A percentile compares a stretch with the other conserved stretches of the same genome.
Evolutionary conservation across 164 flowering plant genomes (phyloP).

Genomic region (Berberis thunbergii): DNA sequence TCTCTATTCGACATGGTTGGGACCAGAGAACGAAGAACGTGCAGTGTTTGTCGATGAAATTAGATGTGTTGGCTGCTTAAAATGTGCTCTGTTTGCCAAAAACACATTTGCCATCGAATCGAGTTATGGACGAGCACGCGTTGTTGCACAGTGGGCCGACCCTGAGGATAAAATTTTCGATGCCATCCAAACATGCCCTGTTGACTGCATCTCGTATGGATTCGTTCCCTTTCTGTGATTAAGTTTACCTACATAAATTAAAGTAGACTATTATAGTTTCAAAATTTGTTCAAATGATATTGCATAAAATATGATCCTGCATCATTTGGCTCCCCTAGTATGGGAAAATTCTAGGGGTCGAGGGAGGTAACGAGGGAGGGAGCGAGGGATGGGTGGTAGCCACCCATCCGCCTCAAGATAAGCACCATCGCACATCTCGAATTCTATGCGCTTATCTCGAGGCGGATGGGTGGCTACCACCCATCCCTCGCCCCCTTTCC

Average conservation of each 20-base stretch:
- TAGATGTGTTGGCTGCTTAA: slow-evolving; percentile 88
- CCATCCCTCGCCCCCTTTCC: too few relatives aligned
- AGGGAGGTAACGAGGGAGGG: too few relatives aligned
- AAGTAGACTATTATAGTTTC: too few relatives aligned
- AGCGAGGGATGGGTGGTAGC: too few relatives aligned
- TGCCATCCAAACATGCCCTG: slow-evolving; percentile 79
- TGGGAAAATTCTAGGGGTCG: too few relatives aligned
- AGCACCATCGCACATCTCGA: too few relatives aligned
- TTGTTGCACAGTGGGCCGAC: slow-evolving; percentile 93
- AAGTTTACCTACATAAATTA: neutral
- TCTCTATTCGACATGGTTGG: slow-evolving; percentile 71
- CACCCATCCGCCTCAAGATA: too few relatives aligned
- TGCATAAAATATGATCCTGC: too few relatives aligned
- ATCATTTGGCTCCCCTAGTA: too few relatives aligned
- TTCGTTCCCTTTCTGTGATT: neutral
- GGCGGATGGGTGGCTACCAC: too few relatives aligned
- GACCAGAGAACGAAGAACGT: slow-evolving; percentile 60
- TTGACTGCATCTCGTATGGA: slow-evolving; percentile 86
- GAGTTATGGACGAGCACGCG: slow-evolving; percentile 81
- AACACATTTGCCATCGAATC: slow-evolving; percentile 87
- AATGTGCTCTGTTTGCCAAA: slow-evolving; percentile 77
- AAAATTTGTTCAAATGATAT: too few relatives aligned
- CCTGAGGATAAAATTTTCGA: slow-evolving; percentile 64
- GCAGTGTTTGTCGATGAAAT: slow-evolving; percentile 93
- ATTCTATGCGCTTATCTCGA: too few relatives aligned